A percentile compares a stretch with the other conserved stretches of the same genome.
phyloP scores from a whole-genome alignment of 441 rosid species.

The Isatis lusitanica region DNA sequence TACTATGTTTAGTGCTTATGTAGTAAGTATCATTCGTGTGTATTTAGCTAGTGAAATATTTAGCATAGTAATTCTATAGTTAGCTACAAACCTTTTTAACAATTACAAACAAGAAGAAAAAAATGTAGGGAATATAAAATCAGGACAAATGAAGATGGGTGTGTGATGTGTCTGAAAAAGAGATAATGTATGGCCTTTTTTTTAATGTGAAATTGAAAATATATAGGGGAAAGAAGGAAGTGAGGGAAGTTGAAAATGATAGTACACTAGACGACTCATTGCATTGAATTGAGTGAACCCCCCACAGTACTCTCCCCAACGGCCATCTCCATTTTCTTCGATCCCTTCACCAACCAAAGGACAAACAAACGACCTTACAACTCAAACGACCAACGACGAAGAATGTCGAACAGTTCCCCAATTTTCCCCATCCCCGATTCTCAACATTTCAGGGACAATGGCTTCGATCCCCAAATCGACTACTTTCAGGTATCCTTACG shows the following conservation, averaged over 20 bases:
- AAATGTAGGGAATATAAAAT: background rate
- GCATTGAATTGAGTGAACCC: conserved; percentile 25
- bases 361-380: background rate
- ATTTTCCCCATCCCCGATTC: conserved; percentile 63
- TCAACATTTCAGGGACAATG: conserved; percentile 77
- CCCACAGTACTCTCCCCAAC: conserved; percentile 34
- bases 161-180: background rate
- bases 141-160: background rate
- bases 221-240: background rate
- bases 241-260: conserved; percentile 16
- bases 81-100: too few relatives aligned
- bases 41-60: too few relatives aligned
- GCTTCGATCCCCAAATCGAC: conserved; percentile 76
- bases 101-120: too few relatives aligned
- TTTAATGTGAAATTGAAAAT: background rate
- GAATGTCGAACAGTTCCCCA: conserved; percentile 61
- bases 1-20: too few relatives aligned
- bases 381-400: background rate
- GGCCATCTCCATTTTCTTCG: conserved; percentile 17
- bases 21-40: too few relatives aligned
- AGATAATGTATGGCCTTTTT: background rate
- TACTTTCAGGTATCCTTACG: conserved; percentile 56
- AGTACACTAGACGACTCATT: conserved; percentile 15
- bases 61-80: too few relatives aligned
- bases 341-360: background rate